Percentiles rank a stretch among this genome's conserved stretches.
Evolutionary conservation across 2,329 filamentous ascomycete species (phyloP).

Genomic region (Phaeosphaeriaceae sp.): DNA sequence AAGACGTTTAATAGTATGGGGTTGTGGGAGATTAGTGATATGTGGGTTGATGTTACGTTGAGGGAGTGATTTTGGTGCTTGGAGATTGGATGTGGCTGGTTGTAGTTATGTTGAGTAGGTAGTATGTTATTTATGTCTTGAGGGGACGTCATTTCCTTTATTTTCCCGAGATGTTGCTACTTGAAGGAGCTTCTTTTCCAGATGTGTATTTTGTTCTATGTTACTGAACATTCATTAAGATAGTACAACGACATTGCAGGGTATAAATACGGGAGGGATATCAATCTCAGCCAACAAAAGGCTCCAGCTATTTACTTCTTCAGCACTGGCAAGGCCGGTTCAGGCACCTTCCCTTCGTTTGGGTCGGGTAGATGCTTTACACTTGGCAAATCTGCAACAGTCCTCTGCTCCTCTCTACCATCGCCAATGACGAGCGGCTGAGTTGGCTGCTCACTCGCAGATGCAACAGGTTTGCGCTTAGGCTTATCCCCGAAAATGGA

Average conservation of each 20-base stretch:
- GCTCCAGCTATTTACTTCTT: slow-evolving; percentile 10
- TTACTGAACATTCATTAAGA: slow-evolving; percentile 1
- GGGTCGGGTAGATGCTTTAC: slow-evolving; percentile 47
- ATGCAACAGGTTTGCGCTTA: slow-evolving; percentile 11
- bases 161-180: no score
- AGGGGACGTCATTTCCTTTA: no score
- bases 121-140: no score
- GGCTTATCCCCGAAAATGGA: slow-evolving; percentile 36
- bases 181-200: no score
- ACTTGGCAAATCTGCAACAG: slow-evolving; percentile 43
- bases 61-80: slow-evolving; percentile 11
- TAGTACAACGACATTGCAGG: slow-evolving; percentile 10
- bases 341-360: slow-evolving; percentile 20
- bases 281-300: slow-evolving; percentile 25
- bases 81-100: not conserved
- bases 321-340: slow-evolving; percentile 12
- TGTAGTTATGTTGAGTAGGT: no score
- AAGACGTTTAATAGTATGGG: slow-evolving; percentile 35
- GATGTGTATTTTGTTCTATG: no score
- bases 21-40: slow-evolving; percentile 38
- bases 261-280: slow-evolving; percentile 17
- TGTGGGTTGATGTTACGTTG: slow-evolving; percentile 41
- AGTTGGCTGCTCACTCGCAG: slow-evolving; percentile 8
- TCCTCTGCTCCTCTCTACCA: slow-evolving; percentile 27
- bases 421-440: slow-evolving; percentile 42